Evolutionary conservation across 306 rosid species (phyloP), one percentile per base, ranked within the genome.

Genomic region (Morella rubra): DNA sequence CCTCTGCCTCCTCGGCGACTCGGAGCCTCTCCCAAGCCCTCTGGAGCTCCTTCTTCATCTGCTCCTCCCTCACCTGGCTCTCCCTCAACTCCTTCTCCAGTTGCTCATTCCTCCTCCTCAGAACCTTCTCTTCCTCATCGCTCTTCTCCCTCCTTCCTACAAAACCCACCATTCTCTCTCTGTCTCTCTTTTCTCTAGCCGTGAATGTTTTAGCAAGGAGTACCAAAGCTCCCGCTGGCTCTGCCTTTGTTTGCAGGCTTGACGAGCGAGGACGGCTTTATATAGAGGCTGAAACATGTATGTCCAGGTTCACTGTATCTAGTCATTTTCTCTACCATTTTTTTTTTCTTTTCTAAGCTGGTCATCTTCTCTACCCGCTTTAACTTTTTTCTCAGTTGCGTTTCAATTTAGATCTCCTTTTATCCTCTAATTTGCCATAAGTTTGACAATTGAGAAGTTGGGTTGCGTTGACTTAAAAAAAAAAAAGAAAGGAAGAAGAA

Each of bases 1-100:
- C 98, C 79, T 95, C 98, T 0, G 90, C 98, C 5, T 92, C 98
- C 77, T 95, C 98, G 8, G 96, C 92, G 46, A 95, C 85, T 44
- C 89, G 85, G 27, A 95, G 88, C 85, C 96, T 87, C 74, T 90
- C 85, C 56, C 85, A 81, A 18, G 85, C 77, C 72, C 80, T 85
- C 40, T 79, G 77, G 1, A 95, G 80, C 79, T 95, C 81, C 1
- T 69, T 56, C 64, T 49, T 88, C 98, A 89, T 89, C 54, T 78
- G n/a, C 74, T 88, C 91, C 83, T 95, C 98, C 40, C 97, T 84
- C 75, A 85, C 91, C 5, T 69, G 91, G 82, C 93, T 92, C 66
- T 70, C 79, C 72, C 85, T 85, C 62, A 95, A 83, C 80, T 84
- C 97, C 22, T 66, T 85, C 96, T 91, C 98, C 55, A 94, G 77